Evolutionary conservation across 73 alveolate species (phyloP), one percentile per base, ranked within the genome.

Genomic region (Paramecium sexaurelia): DNA sequence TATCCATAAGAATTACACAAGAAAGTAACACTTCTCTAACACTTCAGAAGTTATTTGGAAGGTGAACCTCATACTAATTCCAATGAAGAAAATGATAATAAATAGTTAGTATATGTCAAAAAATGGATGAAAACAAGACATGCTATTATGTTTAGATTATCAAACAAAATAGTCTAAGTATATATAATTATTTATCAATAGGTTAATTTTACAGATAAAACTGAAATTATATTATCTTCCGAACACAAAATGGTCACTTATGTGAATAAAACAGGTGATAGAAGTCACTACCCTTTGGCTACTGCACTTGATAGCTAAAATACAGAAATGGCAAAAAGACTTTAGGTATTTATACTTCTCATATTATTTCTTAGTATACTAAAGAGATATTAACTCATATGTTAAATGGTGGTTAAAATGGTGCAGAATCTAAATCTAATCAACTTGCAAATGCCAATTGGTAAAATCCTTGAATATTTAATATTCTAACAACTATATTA

Each of bases 71-170:
- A 56, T 17, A 27, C 13, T 56, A 5, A 2, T 24, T 45, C 39
- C 67, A 55, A 20, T 43, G 40, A 68, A 19, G 88, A 43, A n/a
- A 88, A 66, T 1, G 96, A 92, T 13, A 40, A 27, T 5, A 27
- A 85, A 36, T 40, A 82, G 8, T 20, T 29, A 10, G 92, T 97
- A 24, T 98, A 97, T 92, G 98, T 98, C 27, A 98, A 97, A 92
- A 98, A 97, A 91, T 98, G 99, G 98, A 97, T 98, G 98, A 92
- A 96, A 92, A 98, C 99, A 8, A 94, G 97, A 33, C 99, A 98
- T 89, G 99, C 99, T 29, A 96, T 96, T 36, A 93, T 98, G 96
- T 98, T 98, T 94, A 93, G 99, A 92, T 95, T 98, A 56, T 94
- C 98, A 7, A 97, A 98, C 91, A 98, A 98, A 57, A 96, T 98